These are phyloP conservation scores for Didymella keratinophila DNA, from an alignment of 2,329 filamentous ascomycete species.

Conservation along the genomic window DNA sequence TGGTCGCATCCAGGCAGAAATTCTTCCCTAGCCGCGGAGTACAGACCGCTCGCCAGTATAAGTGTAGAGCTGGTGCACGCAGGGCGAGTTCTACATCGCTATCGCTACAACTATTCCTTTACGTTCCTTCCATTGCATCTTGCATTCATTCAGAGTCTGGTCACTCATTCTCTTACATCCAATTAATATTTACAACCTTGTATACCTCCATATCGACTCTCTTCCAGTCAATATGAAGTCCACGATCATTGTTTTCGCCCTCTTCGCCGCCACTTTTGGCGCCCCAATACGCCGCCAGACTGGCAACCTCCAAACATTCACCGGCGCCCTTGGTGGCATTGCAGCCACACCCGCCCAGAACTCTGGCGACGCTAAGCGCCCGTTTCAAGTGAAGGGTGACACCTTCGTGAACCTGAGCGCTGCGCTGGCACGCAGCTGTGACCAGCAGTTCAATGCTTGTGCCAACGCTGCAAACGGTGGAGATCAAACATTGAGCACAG, in stretches of 20 bases:
- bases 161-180: constrained; percentile 3
- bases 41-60: neutral
- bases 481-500: constrained; percentile 50
- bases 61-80: neutral
- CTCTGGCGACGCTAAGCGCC: constrained; percentile 59
- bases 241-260: constrained; percentile 6
- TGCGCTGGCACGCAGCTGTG: constrained; percentile 68
- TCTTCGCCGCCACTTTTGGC: constrained; percentile 7
- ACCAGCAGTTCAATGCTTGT: constrained; percentile 70
- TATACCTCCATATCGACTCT: neutral
- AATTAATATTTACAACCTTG: neutral
- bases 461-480: constrained; percentile 65
- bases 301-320: constrained; percentile 49
- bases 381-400: constrained; percentile 42
- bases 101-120: neutral
- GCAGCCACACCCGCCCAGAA: constrained; percentile 61
- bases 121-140: neutral
- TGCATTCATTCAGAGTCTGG: constrained; percentile 18
- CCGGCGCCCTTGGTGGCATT: constrained; percentile 61
- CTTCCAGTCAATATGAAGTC: constrained; percentile 5
- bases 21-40: neutral
- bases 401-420: constrained; percentile 63
- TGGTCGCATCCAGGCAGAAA: neutral
- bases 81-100: neutral
- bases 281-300: constrained; percentile 12